Base-by-base conservation (phyloP, 768 basidiomycete species). In the Lentinula edodes region DNA sequence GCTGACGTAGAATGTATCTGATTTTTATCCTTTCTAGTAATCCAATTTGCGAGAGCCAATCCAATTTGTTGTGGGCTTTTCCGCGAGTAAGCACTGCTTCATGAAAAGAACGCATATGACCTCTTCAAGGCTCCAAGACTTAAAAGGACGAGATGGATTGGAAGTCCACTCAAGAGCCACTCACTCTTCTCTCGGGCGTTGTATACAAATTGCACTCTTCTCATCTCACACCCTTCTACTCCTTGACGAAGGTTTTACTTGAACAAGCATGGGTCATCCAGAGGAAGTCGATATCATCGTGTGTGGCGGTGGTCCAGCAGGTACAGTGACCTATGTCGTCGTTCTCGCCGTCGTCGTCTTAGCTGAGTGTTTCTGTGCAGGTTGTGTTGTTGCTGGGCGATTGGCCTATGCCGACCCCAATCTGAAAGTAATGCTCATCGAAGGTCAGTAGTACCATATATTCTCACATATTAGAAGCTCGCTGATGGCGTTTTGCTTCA, bases 231-330 rank as follows among this genome's bases (percentile, higher is more conserved):
- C 13, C 38, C 45, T 12, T 8, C 18, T 9, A 20, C 9, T 46
- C 45, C 9, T 46, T n/a, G 18, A 16, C n/a, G n/a, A 46, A 8
- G 16, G 5, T 45, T 8, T 12, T 2, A 16, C 54, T 55, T n/a
- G n/a, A 41, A 55, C 38, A 5, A 53, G 13, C 23, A 56, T 56
- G 55, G 55, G 55, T 56, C 55, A 56, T 42, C 55, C 55, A 13
- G 81, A 87, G 68, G 86, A 87, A 79, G 87, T 89, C 71, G 87
- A 88, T 74, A 75, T 88, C 61, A 87, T 89, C 64, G 84, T 89
- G 60, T 79, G 78, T 63, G 87, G 87, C 69, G 86, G 86, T 72
- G 86, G 86, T 63, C 86, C 86, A 18, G 85, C 86, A 70, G 83
- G 83, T 80, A 65, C 48, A 66, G 18, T 10, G 2, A 38, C n/a